Evolutionary conservation across 2,329 filamentous ascomycete species (phyloP).

Genomic region (Botryotinia calthae): DNA sequence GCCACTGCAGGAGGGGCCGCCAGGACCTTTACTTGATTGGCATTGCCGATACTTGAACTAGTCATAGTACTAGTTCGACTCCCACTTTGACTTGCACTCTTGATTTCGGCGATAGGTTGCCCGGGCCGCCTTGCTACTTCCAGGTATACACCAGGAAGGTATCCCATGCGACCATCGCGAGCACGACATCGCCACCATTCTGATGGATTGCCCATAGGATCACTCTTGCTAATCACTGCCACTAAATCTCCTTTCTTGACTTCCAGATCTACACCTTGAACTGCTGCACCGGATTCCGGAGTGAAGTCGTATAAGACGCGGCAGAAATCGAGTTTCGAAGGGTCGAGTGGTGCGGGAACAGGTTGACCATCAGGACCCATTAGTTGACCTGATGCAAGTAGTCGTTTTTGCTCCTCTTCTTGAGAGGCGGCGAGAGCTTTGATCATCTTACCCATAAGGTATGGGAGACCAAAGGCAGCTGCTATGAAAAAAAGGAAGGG

Average conservation of each 20-base stretch:
- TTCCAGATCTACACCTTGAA: conserved; percentile 77
- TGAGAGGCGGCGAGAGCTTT: conserved; percentile 77
- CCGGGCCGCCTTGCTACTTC: conserved; percentile 64
- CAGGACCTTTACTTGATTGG: conserved; percentile 23
- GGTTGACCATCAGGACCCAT: conserved; percentile 48
- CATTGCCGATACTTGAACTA: conserved; percentile 30
- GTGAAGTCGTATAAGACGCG: conserved; percentile 92
- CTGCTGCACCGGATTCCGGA: conserved; percentile 64
- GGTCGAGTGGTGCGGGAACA: conserved; percentile 63
- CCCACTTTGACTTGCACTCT: conserved; percentile 46
- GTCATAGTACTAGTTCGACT: conserved; percentile 41
- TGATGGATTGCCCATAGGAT: conserved; percentile 85
- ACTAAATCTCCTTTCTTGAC: conserved; percentile 96
- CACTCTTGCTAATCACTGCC: conserved; percentile 86
- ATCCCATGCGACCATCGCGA: conserved; percentile 85
- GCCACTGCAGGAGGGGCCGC: conserved; percentile 48
- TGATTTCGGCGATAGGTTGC: conserved; percentile 39
- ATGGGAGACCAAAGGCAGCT: conserved; percentile 91
- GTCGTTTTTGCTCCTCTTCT: conserved; percentile 73
- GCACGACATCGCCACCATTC: conserved; percentile 98
- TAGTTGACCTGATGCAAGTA: conserved; percentile 53
- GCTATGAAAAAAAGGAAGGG: conserved; percentile 94
- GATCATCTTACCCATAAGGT: conserved; percentile 96
- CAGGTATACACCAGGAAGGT: conserved; percentile 86
- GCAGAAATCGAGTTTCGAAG: conserved; percentile 93